A percentile compares a stretch with the other conserved stretches of the same genome.
These are phyloP conservation scores for Hibiscus tridactylites DNA, from an alignment of 345 rosid genomes.

Conservation along the genomic window DNA sequence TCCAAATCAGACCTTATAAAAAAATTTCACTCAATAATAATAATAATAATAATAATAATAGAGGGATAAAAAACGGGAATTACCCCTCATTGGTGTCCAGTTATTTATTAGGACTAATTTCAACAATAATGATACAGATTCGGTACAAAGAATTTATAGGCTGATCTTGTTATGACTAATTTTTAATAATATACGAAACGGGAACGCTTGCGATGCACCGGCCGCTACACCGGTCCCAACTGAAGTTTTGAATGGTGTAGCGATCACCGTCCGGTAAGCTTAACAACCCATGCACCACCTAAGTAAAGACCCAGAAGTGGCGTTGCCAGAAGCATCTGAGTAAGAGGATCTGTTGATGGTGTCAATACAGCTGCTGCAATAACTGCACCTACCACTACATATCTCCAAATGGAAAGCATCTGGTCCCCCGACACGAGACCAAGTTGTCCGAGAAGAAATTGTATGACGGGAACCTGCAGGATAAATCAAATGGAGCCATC, in stretches of 20 bases:
- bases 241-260: background rate
- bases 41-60: too few relatives aligned
- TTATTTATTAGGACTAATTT: too few relatives aligned
- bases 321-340: slow-evolving; percentile 79
- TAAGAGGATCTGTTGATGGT: slow-evolving; percentile 95
- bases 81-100: too few relatives aligned
- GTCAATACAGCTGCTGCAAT: slow-evolving; percentile 88
- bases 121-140: background rate
- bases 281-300: slow-evolving; percentile 92
- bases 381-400: slow-evolving; percentile 89
- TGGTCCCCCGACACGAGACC: slow-evolving; percentile 85
- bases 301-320: slow-evolving; percentile 90
- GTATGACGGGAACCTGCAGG: slow-evolving; percentile 90
- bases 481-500: background rate
- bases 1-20: too few relatives aligned
- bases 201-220: background rate
- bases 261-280: slow-evolving; percentile 70
- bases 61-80: too few relatives aligned
- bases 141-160: background rate
- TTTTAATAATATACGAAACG: background rate
- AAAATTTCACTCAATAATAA: too few relatives aligned
- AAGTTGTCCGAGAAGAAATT: slow-evolving; percentile 80
- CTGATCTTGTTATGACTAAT: background rate
- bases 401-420: slow-evolving; percentile 95
- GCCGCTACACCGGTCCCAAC: background rate